phyloP scores from a whole-genome alignment of 352 stramenopile species.

The Phytopythium aichiense region DNA sequence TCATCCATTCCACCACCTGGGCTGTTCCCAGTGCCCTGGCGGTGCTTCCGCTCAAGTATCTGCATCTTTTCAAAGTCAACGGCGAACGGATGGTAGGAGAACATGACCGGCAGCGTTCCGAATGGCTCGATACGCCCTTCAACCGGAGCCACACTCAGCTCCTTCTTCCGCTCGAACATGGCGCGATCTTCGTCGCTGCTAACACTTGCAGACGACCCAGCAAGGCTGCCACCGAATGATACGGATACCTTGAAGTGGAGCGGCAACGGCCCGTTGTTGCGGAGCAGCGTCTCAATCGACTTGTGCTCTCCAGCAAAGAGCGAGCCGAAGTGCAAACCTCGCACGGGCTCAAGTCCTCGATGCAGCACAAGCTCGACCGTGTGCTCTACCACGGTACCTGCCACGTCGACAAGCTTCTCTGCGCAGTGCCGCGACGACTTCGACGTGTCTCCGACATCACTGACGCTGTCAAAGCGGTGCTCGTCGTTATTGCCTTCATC shows the following conservation, averaged over 20 bases:
- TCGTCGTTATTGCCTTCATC: slow-evolving; percentile 6
- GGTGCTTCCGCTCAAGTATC: slow-evolving; percentile 15
- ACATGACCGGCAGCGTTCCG: slow-evolving; percentile 30
- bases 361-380: slow-evolving; percentile 75
- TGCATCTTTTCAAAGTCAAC: slow-evolving; percentile 32
- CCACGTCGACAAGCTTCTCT: slow-evolving; percentile 81
- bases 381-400: slow-evolving; percentile 77
- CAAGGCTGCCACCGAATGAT: slow-evolving; percentile 27
- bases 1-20: slow-evolving; percentile 1
- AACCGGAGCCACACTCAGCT: slow-evolving; percentile 50
- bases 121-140: slow-evolving; percentile 69
- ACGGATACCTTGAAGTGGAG: slow-evolving; percentile 60
- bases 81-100: slow-evolving; percentile 42
- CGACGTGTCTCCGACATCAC: slow-evolving; percentile 1
- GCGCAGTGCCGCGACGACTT: slow-evolving; percentile 1
- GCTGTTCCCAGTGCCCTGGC: background rate
- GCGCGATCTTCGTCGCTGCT: slow-evolving; percentile 55
- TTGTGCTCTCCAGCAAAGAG: slow-evolving; percentile 61
- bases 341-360: slow-evolving; percentile 37
- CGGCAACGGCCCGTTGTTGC: slow-evolving; percentile 74
- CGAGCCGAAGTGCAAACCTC: slow-evolving; percentile 61
- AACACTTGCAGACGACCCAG: background rate
- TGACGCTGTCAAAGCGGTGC: slow-evolving; percentile 7
- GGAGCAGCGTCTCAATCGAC: slow-evolving; percentile 56
- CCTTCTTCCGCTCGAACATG: slow-evolving; percentile 58